Base-by-base conservation (phyloP, 2,329 filamentous ascomycete species). In the Lecanosticta acicola region DNA sequence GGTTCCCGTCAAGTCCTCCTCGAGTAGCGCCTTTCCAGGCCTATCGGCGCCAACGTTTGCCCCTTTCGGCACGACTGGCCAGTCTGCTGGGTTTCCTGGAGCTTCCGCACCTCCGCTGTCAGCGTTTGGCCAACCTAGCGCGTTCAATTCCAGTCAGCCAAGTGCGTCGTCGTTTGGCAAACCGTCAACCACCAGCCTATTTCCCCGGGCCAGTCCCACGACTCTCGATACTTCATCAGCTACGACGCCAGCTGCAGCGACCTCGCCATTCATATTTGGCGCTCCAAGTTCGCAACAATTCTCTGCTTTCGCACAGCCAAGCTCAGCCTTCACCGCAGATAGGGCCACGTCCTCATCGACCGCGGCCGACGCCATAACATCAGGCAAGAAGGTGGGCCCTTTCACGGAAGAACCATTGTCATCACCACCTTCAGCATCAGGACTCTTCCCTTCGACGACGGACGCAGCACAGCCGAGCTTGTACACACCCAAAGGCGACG, bases 131-230 rank as follows among this genome's bases (percentile, higher is more conserved):
- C 40, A 46, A 13, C 16, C 39, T 3, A 37, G 19, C 32, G 40
- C 24, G 16, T 53, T 45, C 21, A 40, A 21, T 4, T 48, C 51
- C 37, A 50, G 50, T 16, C 42, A 52, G 39, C 50, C 55, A 20
- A 41, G 33, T 33, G 20, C n/a, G 32, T n/a, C 47, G n/a, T 20
- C 32, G 3, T 32, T 48, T 18, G 43, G 43, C 9, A 43, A 41
- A 39, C 17, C 48, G n/a, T 47, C 43, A 10, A 17, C 21, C n/a
- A 11, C 24, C 5, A 29, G 11, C 24, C 24, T 11, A 29, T 29
- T 29, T 11, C 24, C 11, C 11, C 11, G 7, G 24, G 11, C 11
- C 24, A 5, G 7, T 7, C 24, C 24, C 5, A 29, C 5, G 24
- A 11, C 24, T 7, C 24, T 11, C 11, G 24, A 29, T 7, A 29